Evolutionary conservation across 768 basidiomycete species (phyloP), one percentile per base, ranked within the genome.

Genomic region (Lentinus brumalis): DNA sequence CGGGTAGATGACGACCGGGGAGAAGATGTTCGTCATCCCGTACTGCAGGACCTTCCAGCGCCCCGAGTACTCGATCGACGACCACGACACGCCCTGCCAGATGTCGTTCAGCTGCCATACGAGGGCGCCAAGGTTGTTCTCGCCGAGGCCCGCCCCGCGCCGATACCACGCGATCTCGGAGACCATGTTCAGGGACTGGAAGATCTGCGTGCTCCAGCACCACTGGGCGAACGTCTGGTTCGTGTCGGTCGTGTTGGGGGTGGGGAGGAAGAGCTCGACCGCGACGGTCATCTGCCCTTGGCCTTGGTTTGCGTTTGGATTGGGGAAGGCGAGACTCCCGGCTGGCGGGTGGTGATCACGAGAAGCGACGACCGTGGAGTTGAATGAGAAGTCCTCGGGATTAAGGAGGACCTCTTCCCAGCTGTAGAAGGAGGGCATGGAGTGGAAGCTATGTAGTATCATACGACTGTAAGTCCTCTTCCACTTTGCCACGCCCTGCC

Each of bases 71-170:
- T 85, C 84, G 66, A 84, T 77, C 53, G 76, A 75, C 3, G 82
- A 77, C 83, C 83, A 85, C 66, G 79, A 82, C 50, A 79, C 77
- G 38, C 79, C 84, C 62, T 85, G 83, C 84, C 83, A 85, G 56
- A 85, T 83, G 67, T 85, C 83, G 64, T 85, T 84, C 57, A 84
- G 75, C 67, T 85, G 83, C 83, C 83, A 85, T 6, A 86, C 81
- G 31, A 85, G 71, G 11, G 81, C 82, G 9, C 84, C 85, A 31
- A 86, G 74, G 69, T 85, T 85, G 64, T 85, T 81, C 71, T 85
- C 83, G 58, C 80, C 79, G 50, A 76, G 75, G 8, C 84, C 84
- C 0, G 85, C 82, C n/a, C 84, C 83, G 38, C 79, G 81, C 39
- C 85, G 75, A 70, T 86, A 86, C 76, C 78, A 86, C 6, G 83